These are phyloP conservation scores for Penicillium sp. DNA, from an alignment of 2,329 filamentous ascomycete genomes.

Conservation along the genomic window DNA sequence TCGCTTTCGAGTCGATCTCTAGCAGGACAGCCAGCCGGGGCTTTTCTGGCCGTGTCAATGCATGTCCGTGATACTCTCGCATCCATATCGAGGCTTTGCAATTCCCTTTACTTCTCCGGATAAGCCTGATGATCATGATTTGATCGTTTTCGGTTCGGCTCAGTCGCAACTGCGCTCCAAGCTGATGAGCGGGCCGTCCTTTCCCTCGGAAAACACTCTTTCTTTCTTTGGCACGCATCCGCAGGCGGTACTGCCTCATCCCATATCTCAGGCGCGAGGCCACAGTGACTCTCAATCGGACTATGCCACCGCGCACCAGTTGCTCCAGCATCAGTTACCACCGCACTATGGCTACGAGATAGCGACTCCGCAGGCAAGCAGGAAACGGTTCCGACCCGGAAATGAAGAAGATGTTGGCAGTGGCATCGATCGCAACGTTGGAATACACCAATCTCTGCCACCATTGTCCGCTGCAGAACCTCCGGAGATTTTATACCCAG, in stretches of 20 bases:
- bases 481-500: conserved; percentile 36
- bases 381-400: conserved; percentile 36
- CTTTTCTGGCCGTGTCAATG: conserved; percentile 76
- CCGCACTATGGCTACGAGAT: conserved; percentile 39
- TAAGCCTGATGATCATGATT: conserved; percentile 63
- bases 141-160: conserved; percentile 60
- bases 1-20: conserved; percentile 1
- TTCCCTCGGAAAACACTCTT: conserved; percentile 33
- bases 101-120: conserved; percentile 65
- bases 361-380: conserved; percentile 30
- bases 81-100: conserved; percentile 74
- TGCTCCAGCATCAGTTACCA: conserved; percentile 35
- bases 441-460: conserved; percentile 30
- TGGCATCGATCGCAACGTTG: conserved; percentile 24
- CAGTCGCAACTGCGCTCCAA: conserved; percentile 29
- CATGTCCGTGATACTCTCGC: conserved; percentile 68
- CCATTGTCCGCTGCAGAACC: conserved; percentile 36
- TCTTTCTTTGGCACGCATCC: conserved; percentile 40
- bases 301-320: conserved; percentile 34
- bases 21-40: conserved; percentile 53
- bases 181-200: conserved; percentile 33
- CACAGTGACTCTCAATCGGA: conserved; percentile 34
- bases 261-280: conserved; percentile 29
- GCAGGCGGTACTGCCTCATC: conserved; percentile 37
- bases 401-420: conserved; percentile 27